Conservation (phyloP, 2,329 filamentous ascomycete species). For the Nothophoma quercina region DNA sequence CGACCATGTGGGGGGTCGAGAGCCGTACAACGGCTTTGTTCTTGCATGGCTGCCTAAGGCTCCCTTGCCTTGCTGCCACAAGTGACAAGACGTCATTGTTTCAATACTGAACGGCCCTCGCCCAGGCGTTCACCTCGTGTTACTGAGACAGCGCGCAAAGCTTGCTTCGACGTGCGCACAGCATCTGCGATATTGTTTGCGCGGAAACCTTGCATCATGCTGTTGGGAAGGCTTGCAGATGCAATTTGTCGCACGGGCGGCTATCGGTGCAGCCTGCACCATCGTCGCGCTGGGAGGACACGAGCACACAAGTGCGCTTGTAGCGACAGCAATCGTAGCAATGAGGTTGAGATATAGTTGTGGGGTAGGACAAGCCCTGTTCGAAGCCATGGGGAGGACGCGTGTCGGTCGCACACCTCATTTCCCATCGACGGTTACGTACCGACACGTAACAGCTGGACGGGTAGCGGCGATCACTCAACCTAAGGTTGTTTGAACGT, state of each 20-base stretch:
- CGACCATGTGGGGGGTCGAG: background rate
- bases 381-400: slow-evolving; percentile 3
- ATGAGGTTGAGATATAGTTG: slow-evolving; percentile 9
- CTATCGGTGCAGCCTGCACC: no score
- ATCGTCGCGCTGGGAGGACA: no score
- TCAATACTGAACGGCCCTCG: slow-evolving; percentile 1
- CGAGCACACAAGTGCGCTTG: no score
- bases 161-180: slow-evolving; percentile 16
- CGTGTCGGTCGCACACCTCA: slow-evolving; percentile 14
- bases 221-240: slow-evolving; percentile 5
- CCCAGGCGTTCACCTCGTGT: slow-evolving; percentile 18
- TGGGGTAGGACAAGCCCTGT: slow-evolving; percentile 2
- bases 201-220: slow-evolving; percentile 15
- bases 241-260: background rate
- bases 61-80: slow-evolving; percentile 6
- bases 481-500: slow-evolving; percentile 15
- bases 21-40: slow-evolving; percentile 1
- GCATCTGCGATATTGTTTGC: background rate
- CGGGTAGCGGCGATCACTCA: slow-evolving; percentile 10
- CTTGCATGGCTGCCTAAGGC: background rate
- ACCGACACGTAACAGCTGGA: slow-evolving; percentile 5
- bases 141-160: slow-evolving; percentile 19
- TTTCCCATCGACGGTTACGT: slow-evolving; percentile 11
- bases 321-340: no score
- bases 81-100: slow-evolving; percentile 12